Evolutionary conservation across 2,329 filamentous ascomycete genomes (phyloP), one percentile per base, ranked within the genome.

Genomic region (Colletotrichum kahawae): DNA sequence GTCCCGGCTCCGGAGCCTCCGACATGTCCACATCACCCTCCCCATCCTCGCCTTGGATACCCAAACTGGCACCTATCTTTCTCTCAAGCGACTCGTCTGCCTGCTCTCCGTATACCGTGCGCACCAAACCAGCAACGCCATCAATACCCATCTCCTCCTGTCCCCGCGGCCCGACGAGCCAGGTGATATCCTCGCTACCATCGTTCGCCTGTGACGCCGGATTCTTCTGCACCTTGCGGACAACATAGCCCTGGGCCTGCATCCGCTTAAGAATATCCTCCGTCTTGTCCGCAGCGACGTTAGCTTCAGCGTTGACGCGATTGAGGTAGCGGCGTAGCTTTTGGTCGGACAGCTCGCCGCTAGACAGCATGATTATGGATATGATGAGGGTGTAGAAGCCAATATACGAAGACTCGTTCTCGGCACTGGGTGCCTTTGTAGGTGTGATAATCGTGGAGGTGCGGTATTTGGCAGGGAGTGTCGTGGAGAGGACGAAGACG

Each of bases 371-470:
- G 74, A 98, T 95, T 66, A 98, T 85, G 1, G 95, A 88, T 10
- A 98, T 91, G 1, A 98, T 87, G 76, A 95, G 90, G 0, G 93
- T 95, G 82, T 95, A 98, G 48, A 99, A 88, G 0, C 91, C 96
- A 1, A 92, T 89, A 82, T 98, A 98, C 8, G 92, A 90, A n/a
- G 93, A 92, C 81, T 98, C 96, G 27, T 92, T 89, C 27, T 91
- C 89, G 9, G 88, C 81, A 27, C 91, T 93, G 1, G 93, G 92
- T 9, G 92, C 90, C 70, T 89, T 90, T 1, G 94, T 91, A 0
- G 95, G 95, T 1, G 88, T 85, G 6, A 97, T 86, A 72, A 98
- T 94, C 3, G 87, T 84, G 0, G 93, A 89, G n/a, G 81, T 87
- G 62, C 93, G 92, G 80, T 94, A 97, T 65, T 87, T 84, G 2